phyloP scores from a whole-genome alignment of 1,284 basidiomycete species.

The Naganishia sp. region DNA sequence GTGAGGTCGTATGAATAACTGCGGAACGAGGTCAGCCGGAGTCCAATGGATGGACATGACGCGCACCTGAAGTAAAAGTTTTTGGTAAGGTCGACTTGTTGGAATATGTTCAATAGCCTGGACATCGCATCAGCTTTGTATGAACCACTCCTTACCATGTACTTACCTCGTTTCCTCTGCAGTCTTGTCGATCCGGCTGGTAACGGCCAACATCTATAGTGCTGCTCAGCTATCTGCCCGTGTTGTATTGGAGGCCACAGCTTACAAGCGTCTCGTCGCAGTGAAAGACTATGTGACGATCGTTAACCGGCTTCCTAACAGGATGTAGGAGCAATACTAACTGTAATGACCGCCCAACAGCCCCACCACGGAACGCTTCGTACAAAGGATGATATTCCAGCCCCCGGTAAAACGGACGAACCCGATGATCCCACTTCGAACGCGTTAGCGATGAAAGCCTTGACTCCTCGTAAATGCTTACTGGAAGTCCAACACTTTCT shows the following conservation, averaged over 20 bases:
- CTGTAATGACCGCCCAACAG: conserved; percentile 91
- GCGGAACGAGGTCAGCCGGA: conserved; percentile 5
- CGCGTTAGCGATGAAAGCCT: not conserved
- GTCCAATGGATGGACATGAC: not conserved
- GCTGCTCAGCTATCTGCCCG: not conserved
- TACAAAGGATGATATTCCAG: conserved; percentile 88
- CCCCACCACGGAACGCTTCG: conserved; percentile 87
- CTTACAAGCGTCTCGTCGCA: conserved; percentile 85
- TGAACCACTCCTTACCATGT: conserved; percentile 34
- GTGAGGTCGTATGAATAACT: conserved; percentile 97
- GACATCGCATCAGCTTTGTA: not conserved
- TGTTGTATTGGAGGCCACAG: not conserved
- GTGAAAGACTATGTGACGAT: conserved; percentile 69
- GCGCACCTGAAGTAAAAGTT: conserved; percentile 97
- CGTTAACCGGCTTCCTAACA: not conserved
- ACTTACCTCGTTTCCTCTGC: conserved; percentile 72
- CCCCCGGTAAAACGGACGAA: conserved; percentile 87
- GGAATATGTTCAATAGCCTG: conserved; percentile 82
- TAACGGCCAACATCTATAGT: conserved; percentile 47
- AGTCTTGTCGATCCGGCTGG: conserved; percentile 63
- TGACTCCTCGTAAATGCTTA: conserved; percentile 34
- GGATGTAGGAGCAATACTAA: conserved; percentile 33
- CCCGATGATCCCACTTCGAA: conserved; percentile 57
- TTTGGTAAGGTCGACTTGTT: conserved; percentile 95
- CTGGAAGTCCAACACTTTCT: conserved; percentile 76